Base-by-base conservation (phyloP, 2,329 filamentous ascomycete species). In the Ascochyta rabiei region DNA sequence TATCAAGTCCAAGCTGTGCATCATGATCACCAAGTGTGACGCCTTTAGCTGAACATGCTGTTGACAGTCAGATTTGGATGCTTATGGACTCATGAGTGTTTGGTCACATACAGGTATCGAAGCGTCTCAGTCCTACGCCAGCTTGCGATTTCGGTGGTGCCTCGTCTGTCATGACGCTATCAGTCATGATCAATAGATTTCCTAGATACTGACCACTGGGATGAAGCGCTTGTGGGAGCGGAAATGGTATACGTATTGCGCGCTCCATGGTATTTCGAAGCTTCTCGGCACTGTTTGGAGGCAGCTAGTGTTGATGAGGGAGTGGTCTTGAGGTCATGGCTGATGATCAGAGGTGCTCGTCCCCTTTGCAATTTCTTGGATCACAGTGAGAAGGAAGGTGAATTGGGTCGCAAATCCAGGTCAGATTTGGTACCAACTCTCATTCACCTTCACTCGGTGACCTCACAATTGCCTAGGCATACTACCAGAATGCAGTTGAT, bases 181-280 rank as follows among this genome's bases (percentile, higher is more conserved):
- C 9, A 28, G 26, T 28, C 26, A 2, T 28, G 26, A 28, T 28
- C 26, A 28, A 23, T 4, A 23, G 21, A 23, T 23, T 23, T 4
- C 6, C 6, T 6, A 4, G 6, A 4, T 6, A 23, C 21, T 23
- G 9, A 28, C 10, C 26, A 28, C 26, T 28, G 9, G 26, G 10
- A 8, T 9, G 9, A 4, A 9, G 7, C 26, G 3, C 13, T n/a
- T 4, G 5, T n/a, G 4, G 21, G 1, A 21, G n/a, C 0, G 59
- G 61, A n/a, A 61, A 64, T 1, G 61, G 61, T 9, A 56, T 64
- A 4, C 51, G 56, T 12, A 39, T 59, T 0, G 48, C 4, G 1
- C 12, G 16, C 0, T 34, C 34, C 61, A 63, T 63, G 0, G 9
- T 19, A 23, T 15, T 12, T 30, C 21, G 15, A 18, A 2, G 23